Conservation (phyloP, 2,329 filamentous ascomycete species). For the Xylaria hypoxylon region DNA sequence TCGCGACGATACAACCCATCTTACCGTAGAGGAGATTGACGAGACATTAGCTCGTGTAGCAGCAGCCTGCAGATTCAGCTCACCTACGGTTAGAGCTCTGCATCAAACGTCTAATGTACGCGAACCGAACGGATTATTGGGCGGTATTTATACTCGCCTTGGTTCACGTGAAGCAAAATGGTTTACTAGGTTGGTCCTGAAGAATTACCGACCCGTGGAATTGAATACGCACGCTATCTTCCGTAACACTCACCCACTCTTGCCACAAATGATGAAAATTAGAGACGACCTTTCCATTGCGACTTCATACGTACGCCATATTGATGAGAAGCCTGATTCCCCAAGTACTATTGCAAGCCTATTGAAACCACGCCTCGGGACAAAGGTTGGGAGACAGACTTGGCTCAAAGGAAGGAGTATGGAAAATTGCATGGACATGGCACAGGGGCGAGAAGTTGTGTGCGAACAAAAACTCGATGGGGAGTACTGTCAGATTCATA, state of each 20-base stretch:
- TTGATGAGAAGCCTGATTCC: conserved; percentile 41
- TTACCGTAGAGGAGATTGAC: conserved; percentile 81
- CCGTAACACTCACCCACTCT: conserved; percentile 72
- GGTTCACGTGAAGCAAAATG: conserved; percentile 82
- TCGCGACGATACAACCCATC: conserved; percentile 51
- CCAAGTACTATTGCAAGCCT: conserved; percentile 44
- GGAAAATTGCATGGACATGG: conserved; percentile 78
- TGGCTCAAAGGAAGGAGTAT: conserved; percentile 77
- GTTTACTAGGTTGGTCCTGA: conserved; percentile 84
- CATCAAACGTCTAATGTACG: conserved; percentile 45
- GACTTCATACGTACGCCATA: conserved; percentile 62
- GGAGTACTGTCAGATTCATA: conserved; percentile 90
- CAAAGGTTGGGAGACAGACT: conserved; percentile 72
- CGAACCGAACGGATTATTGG: conserved; percentile 60
- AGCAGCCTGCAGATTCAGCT: conserved; percentile 76
- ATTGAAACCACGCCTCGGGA: conserved; percentile 66
- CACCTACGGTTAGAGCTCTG: conserved; percentile 65
- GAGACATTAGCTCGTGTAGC: conserved; percentile 73
- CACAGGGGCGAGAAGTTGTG: conserved; percentile 70
- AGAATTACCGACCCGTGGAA: conserved; percentile 75
- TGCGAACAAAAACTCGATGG: conserved; percentile 87
- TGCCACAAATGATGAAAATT: conserved; percentile 77
- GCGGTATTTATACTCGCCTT: conserved; percentile 68
- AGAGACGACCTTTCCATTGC: conserved; percentile 75
- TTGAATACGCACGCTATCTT: conserved; percentile 69